Conservation (phyloP, 1,284 basidiomycete genomes). For the Rhizoctonia solani region DNA sequence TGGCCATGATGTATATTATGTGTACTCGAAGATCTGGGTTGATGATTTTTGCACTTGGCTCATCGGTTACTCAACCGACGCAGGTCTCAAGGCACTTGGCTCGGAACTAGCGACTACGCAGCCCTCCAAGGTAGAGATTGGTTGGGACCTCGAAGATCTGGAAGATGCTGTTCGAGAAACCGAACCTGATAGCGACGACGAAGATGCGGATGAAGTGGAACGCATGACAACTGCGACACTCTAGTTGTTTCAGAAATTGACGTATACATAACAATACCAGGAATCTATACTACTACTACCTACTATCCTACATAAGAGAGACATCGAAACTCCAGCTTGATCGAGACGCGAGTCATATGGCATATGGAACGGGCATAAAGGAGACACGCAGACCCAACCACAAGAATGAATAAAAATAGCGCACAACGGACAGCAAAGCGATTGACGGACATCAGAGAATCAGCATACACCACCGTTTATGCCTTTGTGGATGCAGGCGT, state of each 20-base stretch:
- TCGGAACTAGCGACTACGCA: slow-evolving; percentile 48
- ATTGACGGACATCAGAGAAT: slow-evolving; percentile 1
- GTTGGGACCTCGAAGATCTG: slow-evolving; percentile 69
- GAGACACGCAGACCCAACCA: slow-evolving; percentile 2
- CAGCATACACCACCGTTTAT: slow-evolving; percentile 2
- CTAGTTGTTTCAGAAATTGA: slow-evolving; percentile 7
- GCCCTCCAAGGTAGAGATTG: slow-evolving; percentile 60
- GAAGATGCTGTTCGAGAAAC: slow-evolving; percentile 58
- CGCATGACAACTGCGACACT: not conserved
- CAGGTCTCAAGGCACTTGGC: slow-evolving; percentile 54
- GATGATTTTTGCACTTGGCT: slow-evolving; percentile 79
- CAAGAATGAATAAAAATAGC: slow-evolving; percentile 29
- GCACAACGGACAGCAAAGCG: slow-evolving; percentile 32
- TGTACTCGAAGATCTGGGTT: slow-evolving; percentile 80
- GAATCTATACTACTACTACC: slow-evolving; percentile 31
- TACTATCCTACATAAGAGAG: slow-evolving; percentile 9
- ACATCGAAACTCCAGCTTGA: not conserved
- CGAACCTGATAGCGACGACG: slow-evolving; percentile 63
- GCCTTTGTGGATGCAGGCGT: slow-evolving; percentile 26
- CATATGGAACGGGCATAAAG: not conserved
- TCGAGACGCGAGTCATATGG: not conserved
- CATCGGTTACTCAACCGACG: slow-evolving; percentile 54
- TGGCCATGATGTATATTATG: slow-evolving; percentile 78
- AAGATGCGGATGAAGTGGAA: slow-evolving; percentile 39
- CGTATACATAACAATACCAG: slow-evolving; percentile 20